These are phyloP conservation scores for Clonostachys sp. DNA, from an alignment of 2,329 filamentous ascomycete genomes.

Conservation along the genomic window DNA sequence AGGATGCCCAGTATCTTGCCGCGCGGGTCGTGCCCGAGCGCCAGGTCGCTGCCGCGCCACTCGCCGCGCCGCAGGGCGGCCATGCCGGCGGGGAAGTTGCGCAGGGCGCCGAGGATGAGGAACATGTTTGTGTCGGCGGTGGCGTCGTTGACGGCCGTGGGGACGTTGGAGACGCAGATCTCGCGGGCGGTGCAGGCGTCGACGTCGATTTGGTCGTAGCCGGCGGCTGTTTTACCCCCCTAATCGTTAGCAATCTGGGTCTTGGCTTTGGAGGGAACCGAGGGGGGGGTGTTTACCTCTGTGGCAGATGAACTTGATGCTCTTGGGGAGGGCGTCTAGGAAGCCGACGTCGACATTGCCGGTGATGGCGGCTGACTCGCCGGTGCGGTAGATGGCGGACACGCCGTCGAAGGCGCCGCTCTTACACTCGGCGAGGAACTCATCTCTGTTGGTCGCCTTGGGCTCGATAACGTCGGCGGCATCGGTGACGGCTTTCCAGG, in stretches of 20 bases:
- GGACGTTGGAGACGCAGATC: constrained; percentile 74
- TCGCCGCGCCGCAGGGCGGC: constrained; percentile 57
- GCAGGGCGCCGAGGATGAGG: constrained; percentile 73
- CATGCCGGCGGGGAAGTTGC: constrained; percentile 68
- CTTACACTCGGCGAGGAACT: constrained; percentile 66
- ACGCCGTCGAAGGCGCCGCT: constrained; percentile 63
- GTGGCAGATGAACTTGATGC: constrained; percentile 54
- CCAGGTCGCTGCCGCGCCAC: constrained; percentile 57
- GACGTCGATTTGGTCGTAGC: constrained; percentile 80
- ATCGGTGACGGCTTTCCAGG: constrained; percentile 57
- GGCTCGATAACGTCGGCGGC: constrained; percentile 64
- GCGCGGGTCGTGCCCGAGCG: constrained; percentile 71
- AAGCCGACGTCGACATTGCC: constrained; percentile 69
- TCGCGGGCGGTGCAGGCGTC: constrained; percentile 62
- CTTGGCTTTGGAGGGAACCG: too few relatives aligned
- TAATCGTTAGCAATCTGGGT: too few relatives aligned
- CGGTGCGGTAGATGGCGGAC: constrained; percentile 66
- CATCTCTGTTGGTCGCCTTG: constrained; percentile 53
- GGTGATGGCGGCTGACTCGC: constrained; percentile 58
- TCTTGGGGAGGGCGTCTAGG: constrained; percentile 49
- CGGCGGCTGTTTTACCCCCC: constrained; percentile 51
- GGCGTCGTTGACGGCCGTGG: constrained; percentile 75
- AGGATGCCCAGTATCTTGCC: constrained; percentile 77
- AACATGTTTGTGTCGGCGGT: constrained; percentile 81
- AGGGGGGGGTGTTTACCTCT: constrained; percentile 40